These are phyloP conservation scores for Bocquillonia castaneifolia DNA, from an alignment of 441 rosid genomes.

Conservation along the genomic window DNA sequence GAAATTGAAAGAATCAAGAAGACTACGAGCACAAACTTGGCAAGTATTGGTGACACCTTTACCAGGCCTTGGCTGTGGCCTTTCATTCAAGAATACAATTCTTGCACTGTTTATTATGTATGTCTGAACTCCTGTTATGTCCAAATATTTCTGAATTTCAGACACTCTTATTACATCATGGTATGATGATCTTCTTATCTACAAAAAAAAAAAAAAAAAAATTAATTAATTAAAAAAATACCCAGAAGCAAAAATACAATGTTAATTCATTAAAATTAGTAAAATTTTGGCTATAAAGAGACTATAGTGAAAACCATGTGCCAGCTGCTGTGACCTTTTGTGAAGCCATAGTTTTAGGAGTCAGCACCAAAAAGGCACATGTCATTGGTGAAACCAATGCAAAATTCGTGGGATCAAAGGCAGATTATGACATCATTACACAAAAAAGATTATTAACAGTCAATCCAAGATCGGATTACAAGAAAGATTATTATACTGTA, in stretches of 20 bases:
- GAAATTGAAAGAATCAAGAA: slow-evolving; percentile 76
- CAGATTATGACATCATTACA: background rate
- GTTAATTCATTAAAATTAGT: background rate
- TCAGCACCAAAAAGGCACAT: slow-evolving; percentile 14
- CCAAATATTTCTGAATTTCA: slow-evolving; percentile 78
- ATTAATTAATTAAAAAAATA: no score
- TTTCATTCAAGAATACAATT: slow-evolving; percentile 83
- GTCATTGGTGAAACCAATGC: slow-evolving; percentile 28
- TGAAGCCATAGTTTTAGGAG: slow-evolving; percentile 13
- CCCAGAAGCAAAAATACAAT: background rate
- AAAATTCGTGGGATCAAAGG: slow-evolving; percentile 13
- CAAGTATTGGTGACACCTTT: slow-evolving; percentile 91
- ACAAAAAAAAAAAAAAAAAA: slow-evolving; percentile 1
- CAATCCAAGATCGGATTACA: background rate
- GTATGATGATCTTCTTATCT: slow-evolving; percentile 94
- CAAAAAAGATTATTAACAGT: no score
- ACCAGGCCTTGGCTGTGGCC: slow-evolving; percentile 92
- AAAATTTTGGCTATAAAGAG: background rate
- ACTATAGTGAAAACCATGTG: slow-evolving; percentile 1
- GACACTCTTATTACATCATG: slow-evolving; percentile 87
- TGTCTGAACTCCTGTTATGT: slow-evolving; percentile 75
- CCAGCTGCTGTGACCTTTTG: slow-evolving; percentile 5
- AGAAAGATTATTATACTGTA: no score
- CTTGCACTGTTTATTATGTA: slow-evolving; percentile 91
- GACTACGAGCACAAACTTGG: slow-evolving; percentile 80